Evolutionary conservation across 495 filamentous ascomycete species (phyloP), one percentile per base, ranked within the genome.

Genomic region (Wilcoxina mikolae): DNA sequence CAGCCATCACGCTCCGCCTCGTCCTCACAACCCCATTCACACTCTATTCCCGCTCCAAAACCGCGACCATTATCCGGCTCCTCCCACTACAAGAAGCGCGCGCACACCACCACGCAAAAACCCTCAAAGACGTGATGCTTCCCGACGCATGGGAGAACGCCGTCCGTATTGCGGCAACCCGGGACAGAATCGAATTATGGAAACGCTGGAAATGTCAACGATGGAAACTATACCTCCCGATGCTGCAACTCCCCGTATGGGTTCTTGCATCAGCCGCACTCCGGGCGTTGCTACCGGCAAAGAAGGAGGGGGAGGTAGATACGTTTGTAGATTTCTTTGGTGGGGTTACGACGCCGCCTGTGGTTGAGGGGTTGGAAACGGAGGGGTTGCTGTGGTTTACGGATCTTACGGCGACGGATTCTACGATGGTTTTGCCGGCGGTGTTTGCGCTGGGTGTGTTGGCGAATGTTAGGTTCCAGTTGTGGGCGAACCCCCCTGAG

Each of bases 351-450:
- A n/a, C 12, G 4, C 0, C 55, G 82, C n/a, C 24, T 81, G 28
- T 51, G 0, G 41, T 47, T 4, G 28, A 45, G 26, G 70, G 73
- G 22, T 62, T 90, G 4, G 73, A 74, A 0, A 70, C 68, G 1
- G 89, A 86, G 57, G 89, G 89, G 10, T 76, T 77, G 2, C 71
- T 87, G 4, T 96, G 87, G 87, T 89, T 91, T 64, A 73, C 77
- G 3, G 76, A 94, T 67, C 76, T 96, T 3, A 71, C 81, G 12
- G 72, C 70, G 4, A 70, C 82, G 22, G 89, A 95, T 64, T 76
- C 84, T 1, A 74, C 75, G 23, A 71, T 79, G n/a, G 58, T 79
- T 20, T 73, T 95, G 0, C 85, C 87, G 0, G 56, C 77, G 15
- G 57, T 75, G 0, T 68, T 89, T 15, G 78, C 74, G 1, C 70